Conservation (phyloP, 2,329 filamentous ascomycete genomes). For the Metarhizium brunneum region DNA sequence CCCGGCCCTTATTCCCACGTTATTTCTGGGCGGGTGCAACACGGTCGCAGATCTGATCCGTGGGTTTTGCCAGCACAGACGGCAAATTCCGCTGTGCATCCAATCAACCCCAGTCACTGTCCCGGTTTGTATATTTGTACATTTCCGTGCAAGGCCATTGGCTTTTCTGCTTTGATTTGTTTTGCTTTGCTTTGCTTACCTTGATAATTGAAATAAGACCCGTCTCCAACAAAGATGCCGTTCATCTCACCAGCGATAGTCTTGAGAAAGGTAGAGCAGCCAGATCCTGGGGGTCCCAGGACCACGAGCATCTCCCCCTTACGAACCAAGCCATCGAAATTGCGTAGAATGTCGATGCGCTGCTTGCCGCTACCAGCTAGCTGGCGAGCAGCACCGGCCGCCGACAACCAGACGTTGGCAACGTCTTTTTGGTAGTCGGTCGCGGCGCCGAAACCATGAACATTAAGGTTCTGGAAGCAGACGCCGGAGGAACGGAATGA, state of each 20-base stretch:
- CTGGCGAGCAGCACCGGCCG: conserved; percentile 31
- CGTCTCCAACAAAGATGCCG: conserved; percentile 63
- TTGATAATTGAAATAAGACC: conserved; percentile 75
- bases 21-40: conserved; percentile 1
- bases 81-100: conserved; percentile 6
- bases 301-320: conserved; percentile 70
- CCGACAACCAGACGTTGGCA: conserved; percentile 49
- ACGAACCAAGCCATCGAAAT: conserved; percentile 59
- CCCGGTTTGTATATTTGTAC: neutral
- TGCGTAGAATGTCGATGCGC: conserved; percentile 58
- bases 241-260: conserved; percentile 76
- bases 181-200: conserved; percentile 29
- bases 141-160: neutral
- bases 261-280: conserved; percentile 79
- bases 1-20: conserved; percentile 3
- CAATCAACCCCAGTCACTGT: neutral
- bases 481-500: conserved; percentile 54
- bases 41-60: conserved; percentile 3
- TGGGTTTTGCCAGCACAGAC: neutral
- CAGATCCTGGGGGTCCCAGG: conserved; percentile 61
- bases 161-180: neutral
- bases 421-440: conserved; percentile 66
- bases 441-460: conserved; percentile 56
- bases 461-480: conserved; percentile 57
- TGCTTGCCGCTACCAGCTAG: conserved; percentile 42